Conservation (phyloP, 1,139 yeast genomes). For the Casaregolazyma suthepensis region DNA sequence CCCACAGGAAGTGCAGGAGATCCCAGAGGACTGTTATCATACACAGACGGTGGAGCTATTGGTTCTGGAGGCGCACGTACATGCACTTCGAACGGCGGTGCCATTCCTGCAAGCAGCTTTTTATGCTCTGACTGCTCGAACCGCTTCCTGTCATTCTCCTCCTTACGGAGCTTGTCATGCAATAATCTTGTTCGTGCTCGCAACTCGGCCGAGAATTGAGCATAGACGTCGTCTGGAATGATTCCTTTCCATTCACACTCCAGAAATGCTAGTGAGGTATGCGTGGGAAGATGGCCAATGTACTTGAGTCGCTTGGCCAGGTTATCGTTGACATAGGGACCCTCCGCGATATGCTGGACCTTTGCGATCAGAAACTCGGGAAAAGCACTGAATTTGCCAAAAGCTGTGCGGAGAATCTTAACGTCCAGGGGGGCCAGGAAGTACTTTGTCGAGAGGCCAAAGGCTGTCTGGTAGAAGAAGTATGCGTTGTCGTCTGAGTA, state of each 20-base stretch:
- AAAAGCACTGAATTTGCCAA: constrained; percentile 54
- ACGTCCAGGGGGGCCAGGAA: constrained; percentile 76
- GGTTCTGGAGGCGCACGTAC: constrained; percentile 6
- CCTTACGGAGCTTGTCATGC: constrained; percentile 50
- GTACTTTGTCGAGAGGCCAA: constrained; percentile 57
- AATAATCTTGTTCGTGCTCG: constrained; percentile 52
- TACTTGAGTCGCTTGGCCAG: constrained; percentile 63
- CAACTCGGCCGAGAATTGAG: constrained; percentile 53
- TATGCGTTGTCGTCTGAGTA: constrained; percentile 38
- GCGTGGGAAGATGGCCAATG: constrained; percentile 74
- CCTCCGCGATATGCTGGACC: constrained; percentile 66
- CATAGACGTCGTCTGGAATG: constrained; percentile 49
- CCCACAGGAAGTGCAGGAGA: constrained; percentile 7
- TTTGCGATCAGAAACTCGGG: constrained; percentile 59
- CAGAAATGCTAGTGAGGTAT: constrained; percentile 75
- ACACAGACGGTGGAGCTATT: neutral
- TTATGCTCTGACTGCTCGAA: constrained; percentile 56
- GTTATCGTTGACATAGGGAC: constrained; percentile 48
- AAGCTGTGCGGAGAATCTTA: constrained; percentile 59
- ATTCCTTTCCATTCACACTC: constrained; percentile 76
- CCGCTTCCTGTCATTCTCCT: constrained; percentile 55
- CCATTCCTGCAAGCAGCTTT: constrained; percentile 25
- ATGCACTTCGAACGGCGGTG: constrained; percentile 14
- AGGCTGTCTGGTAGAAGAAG: constrained; percentile 69
- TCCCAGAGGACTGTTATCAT: constrained; percentile 10